Conservation (phyloP, 805 yeast species). For the Cyberlindnera xylosilytica region DNA sequence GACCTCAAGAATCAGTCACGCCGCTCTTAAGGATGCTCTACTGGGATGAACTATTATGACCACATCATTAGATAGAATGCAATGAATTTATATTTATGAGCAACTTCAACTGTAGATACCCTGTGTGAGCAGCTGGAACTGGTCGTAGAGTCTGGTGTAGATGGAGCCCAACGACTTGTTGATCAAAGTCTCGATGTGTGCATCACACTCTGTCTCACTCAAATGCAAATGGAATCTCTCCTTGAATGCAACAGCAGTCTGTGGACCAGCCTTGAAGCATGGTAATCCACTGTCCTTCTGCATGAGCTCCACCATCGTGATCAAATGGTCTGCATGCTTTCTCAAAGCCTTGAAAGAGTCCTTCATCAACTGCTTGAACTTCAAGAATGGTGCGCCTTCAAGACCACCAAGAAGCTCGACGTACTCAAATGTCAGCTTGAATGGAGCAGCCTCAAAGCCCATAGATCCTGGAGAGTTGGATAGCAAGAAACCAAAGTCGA, state of each 20-base stretch:
- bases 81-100: too few relatives aligned
- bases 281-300: constrained; percentile 87
- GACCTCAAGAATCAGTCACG: constrained; percentile 26
- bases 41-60: too few relatives aligned
- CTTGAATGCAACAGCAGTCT: constrained; percentile 71
- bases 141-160: constrained; percentile 91
- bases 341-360: constrained; percentile 74
- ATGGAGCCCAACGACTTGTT: constrained; percentile 82
- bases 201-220: constrained; percentile 66
- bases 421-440: constrained; percentile 87
- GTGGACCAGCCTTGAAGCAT: constrained; percentile 85
- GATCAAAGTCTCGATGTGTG: constrained; percentile 77
- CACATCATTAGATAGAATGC: too few relatives aligned
- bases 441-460: constrained; percentile 97
- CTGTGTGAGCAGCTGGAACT: constrained; percentile 90
- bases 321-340: constrained; percentile 66
- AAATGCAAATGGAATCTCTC: constrained; percentile 82
- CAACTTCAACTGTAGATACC: constrained; percentile 71
- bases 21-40: constrained; percentile 27
- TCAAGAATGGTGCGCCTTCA: constrained; percentile 54
- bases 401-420: constrained; percentile 84
- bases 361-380: constrained; percentile 62
- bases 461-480: constrained; percentile 97
- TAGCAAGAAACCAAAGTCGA: constrained; percentile 90
- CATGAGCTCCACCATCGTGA: constrained; percentile 90